These are phyloP conservation scores for Cercospora sesami DNA, from an alignment of 2,329 filamentous ascomycete genomes.

Conservation along the genomic window DNA sequence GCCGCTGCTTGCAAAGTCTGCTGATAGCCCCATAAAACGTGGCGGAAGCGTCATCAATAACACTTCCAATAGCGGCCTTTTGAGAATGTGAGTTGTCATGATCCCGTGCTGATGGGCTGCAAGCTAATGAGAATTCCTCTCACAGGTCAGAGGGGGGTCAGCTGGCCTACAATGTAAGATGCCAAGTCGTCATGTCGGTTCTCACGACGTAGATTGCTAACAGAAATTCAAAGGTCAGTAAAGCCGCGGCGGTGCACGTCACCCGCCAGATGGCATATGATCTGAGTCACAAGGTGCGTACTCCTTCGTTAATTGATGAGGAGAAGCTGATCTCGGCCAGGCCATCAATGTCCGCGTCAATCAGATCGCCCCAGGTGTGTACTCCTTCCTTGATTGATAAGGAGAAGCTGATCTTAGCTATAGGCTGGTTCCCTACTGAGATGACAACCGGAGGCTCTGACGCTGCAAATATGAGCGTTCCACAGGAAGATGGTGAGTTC, in stretches of 20 bases:
- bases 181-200: neutral
- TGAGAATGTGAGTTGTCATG: neutral
- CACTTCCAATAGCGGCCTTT: neutral
- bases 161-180: neutral
- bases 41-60: neutral
- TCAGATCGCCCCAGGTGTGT: neutral
- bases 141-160: neutral
- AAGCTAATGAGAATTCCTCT: neutral
- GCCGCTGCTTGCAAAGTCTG: neutral
- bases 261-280: neutral
- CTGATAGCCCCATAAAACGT: neutral
- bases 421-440: neutral
- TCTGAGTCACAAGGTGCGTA: neutral
- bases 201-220: neutral
- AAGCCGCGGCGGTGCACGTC: neutral
- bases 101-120: neutral
- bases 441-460: neutral
- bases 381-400: neutral
- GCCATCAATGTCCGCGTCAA: neutral
- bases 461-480: neutral
- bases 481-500: neutral
- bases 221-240: neutral
- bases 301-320: too few species aligned
- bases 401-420: neutral
- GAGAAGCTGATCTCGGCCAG: too few species aligned